Evolutionary conservation across 2,329 filamentous ascomycete species (phyloP).

Genomic region (Aspergillus uvarum): DNA sequence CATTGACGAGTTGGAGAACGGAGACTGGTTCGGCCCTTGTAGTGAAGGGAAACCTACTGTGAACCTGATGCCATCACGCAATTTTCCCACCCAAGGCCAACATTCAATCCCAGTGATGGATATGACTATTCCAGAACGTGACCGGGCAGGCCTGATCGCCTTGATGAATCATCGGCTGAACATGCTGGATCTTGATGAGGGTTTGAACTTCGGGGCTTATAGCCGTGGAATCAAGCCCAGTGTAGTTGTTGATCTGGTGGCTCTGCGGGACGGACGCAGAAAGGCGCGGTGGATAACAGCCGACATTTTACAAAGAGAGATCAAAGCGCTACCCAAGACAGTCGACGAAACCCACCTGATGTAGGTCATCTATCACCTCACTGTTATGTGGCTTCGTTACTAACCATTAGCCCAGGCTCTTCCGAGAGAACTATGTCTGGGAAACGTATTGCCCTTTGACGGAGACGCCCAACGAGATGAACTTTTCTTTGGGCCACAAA

Average conservation of each 20-base stretch:
- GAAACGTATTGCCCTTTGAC: conserved; percentile 11
- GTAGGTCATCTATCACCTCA: conserved; percentile 4
- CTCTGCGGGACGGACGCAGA: conserved; percentile 5
- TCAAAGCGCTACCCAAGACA: conserved; percentile 7
- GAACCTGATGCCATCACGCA: neutral
- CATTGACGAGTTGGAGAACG: conserved; percentile 12
- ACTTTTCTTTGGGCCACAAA: conserved; percentile 14
- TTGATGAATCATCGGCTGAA: conserved; percentile 7
- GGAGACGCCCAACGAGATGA: conserved; percentile 13
- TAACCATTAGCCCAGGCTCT: conserved; percentile 6
- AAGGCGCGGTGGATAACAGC: conserved; percentile 12
- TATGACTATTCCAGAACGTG: conserved; percentile 11
- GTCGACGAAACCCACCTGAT: conserved; percentile 15
- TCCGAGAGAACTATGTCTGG: conserved; percentile 15
- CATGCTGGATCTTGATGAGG: conserved; percentile 7
- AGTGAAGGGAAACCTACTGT: conserved; percentile 4
- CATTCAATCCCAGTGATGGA: conserved; percentile 14
- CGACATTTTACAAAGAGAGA: conserved; percentile 1
- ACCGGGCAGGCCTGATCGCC: conserved; percentile 6
- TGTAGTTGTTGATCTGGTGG: conserved; percentile 12
- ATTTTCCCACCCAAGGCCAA: neutral
- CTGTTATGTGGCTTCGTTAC: no score
- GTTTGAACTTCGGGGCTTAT: conserved; percentile 3
- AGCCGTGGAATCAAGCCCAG: neutral
- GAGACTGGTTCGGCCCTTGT: conserved; percentile 18